A percentile compares a stretch with the other conserved stretches of the same genome.
Evolutionary conservation across 2,329 filamentous ascomycete species (phyloP).

Genomic region (Monilinia fructicola): DNA sequence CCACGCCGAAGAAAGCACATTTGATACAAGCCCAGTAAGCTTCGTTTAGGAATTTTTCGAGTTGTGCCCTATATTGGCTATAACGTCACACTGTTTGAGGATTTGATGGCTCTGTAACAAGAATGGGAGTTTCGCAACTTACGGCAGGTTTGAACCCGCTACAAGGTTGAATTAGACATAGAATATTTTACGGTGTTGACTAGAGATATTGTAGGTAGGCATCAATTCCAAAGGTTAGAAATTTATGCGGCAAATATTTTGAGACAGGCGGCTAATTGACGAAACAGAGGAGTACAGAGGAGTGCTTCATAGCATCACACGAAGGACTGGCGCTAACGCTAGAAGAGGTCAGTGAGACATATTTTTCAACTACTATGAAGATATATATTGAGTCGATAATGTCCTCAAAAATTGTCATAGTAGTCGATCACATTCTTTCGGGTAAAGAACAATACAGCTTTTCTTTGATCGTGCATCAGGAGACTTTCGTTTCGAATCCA

Average conservation of each 20-base stretch:
- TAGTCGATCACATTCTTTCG: background rate
- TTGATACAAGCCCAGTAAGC: constrained; percentile 13
- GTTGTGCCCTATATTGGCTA: background rate
- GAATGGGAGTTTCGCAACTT: background rate
- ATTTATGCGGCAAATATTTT: constrained; percentile 2
- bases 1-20: constrained; percentile 19
- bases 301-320: constrained; percentile 19
- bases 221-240: background rate
- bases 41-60: background rate
- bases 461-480: background rate
- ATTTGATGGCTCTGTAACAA: constrained; percentile 1
- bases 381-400: constrained; percentile 15
- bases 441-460: background rate
- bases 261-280: constrained; percentile 19
- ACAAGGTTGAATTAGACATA: constrained; percentile 11
- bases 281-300: constrained; percentile 19
- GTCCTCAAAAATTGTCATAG: background rate
- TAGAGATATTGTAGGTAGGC: background rate
- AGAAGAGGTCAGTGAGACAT: background rate
- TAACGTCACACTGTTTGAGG: background rate
- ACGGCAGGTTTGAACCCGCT: background rate
- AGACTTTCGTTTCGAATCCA: constrained; percentile 9
- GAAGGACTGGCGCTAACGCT: constrained; percentile 5
- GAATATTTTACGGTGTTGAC: background rate
- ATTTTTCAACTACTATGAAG: background rate